Percentiles rank a stretch among this genome's conserved stretches.
Evolutionary conservation across 2,329 filamentous ascomycete species (phyloP).

Genomic region (Septoria petroselini): DNA sequence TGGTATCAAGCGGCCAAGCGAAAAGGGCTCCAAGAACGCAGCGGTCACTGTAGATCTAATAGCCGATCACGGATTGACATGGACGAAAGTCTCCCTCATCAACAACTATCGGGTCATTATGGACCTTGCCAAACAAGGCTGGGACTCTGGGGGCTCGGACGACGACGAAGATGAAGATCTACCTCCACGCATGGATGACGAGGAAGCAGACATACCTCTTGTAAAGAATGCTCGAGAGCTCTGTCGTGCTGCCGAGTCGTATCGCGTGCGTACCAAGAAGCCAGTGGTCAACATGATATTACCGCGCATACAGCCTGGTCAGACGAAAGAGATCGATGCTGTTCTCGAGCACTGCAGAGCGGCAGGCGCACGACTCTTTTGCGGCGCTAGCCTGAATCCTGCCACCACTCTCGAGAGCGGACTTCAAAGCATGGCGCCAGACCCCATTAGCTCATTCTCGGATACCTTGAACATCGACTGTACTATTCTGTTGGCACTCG

Average conservation of each 20-base stretch:
- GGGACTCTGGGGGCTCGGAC: conserved; percentile 51
- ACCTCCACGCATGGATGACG: conserved; percentile 45
- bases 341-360: conserved; percentile 56
- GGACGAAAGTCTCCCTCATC: conserved; percentile 66
- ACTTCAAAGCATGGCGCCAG: conserved; percentile 37
- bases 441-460: conserved; percentile 41
- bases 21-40: conserved; percentile 26
- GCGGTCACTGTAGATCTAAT: conserved; percentile 60
- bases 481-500: conserved; percentile 68
- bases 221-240: conserved; percentile 60
- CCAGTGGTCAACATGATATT: conserved; percentile 61
- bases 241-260: conserved; percentile 54
- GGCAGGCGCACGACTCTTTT: conserved; percentile 44
- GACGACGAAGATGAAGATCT: conserved; percentile 46
- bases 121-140: conserved; percentile 67
- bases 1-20: conserved; percentile 28
- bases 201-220: conserved; percentile 54
- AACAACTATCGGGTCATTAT: conserved; percentile 63
- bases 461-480: conserved; percentile 59
- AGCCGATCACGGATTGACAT: conserved; percentile 59
- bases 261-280: conserved; percentile 57
- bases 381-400: conserved; percentile 31
- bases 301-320: conserved; percentile 55
- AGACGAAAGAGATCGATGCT: conserved; percentile 54
- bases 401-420: conserved; percentile 29